Evolutionary conservation across 352 stramenopile genomes (phyloP), one percentile per base, ranked within the genome.

Genomic region (Poterioochromonas sp.): DNA sequence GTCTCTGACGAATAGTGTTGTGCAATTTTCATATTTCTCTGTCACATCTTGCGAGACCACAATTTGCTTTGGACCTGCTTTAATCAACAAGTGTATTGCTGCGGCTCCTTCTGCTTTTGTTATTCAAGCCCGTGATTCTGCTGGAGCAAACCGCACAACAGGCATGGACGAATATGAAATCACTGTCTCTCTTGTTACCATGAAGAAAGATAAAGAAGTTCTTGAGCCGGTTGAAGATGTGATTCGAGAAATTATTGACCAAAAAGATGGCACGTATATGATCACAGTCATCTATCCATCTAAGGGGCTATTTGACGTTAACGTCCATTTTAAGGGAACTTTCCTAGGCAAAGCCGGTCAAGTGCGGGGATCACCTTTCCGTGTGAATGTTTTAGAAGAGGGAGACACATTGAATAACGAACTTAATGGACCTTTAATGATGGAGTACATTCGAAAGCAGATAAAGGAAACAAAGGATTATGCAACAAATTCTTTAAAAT

Each of bases 141-240:
- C n/a, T 0, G 68, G 69, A 32, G 15, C 71, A 3, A 81, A 81
- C 41, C 91, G 94, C 29, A 88, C 94, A 44, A 97, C 91, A 68
- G 94, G 94, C 32, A 95, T 95, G 39, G 94, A 98, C 77, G 90
- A 97, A 76, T 98, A 97, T 81, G 86, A 82, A 34, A 86, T 98
- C 39, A 81, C 79, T 5, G 70, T 94, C 0, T 87, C 82, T 20
- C 85, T 78, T 34, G 34, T 77, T 0, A 86, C 89, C 3, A 40
- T 80, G 82, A 34, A 79, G 79, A 8, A 88, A 63, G 82, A 87
- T 62, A 81, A 86, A 20, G 81, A 81, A 0, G 29, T 34, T 49
- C 32, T 76, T 54, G 51, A 70, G 18, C 26, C 41, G 22, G 47
- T 60, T 44, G 76, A 83, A 53, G 37, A 79, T 43, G 5, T 80